Evolutionary conservation across 352 stramenopile species (phyloP), one percentile per base, ranked within the genome.

Genomic region (Phytophthora capsici): DNA sequence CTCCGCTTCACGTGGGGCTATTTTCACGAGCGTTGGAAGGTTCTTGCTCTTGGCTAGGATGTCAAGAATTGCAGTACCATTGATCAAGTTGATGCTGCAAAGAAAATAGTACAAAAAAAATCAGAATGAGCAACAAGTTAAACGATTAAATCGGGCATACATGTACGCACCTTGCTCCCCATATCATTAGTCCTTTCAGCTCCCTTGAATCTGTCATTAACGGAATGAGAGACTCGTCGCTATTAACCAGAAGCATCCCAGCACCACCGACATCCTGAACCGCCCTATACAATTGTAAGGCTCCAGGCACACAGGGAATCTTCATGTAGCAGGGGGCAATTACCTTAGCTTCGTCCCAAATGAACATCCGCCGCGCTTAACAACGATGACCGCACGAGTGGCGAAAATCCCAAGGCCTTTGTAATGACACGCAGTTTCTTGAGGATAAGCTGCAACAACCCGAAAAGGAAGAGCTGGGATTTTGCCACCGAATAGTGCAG

Each of bases 211-310:
- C 77, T 19, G 70, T 81, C 83, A 89, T 89, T 52, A 90, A 73
- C 34, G 83, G 75, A 16, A 88, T 65, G 16, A 91, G 66, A 46
- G 78, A 80, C 22, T 88, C 78, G 36, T 91, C 80, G 25, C 74
- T 78, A 66, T 89, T 91, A 54, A 86, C 73, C 36, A 91, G 57
- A 53, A 91, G 64, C 78, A 91, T 88, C 5, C 82, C 82, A 8
- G 71, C 74, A 23, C 62, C 82, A 20, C 82, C 82, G 36, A 82
- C 76, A 2, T 84, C 51, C 36, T 91, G 76, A 13, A 84, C 63
- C 19, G 72, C 66, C 72, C 79, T 87, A 56, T 23, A 36, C 30
- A 3, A 34, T 43, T 22, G 23, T 52, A 13, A 59, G 5, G 20
- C 4, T 37, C 19, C 10, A 32, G 20, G 41, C 30, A 50, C 12